These are phyloP conservation scores for Citrullus amarus DNA, from an alignment of 306 rosid species.

Conservation along the genomic window DNA sequence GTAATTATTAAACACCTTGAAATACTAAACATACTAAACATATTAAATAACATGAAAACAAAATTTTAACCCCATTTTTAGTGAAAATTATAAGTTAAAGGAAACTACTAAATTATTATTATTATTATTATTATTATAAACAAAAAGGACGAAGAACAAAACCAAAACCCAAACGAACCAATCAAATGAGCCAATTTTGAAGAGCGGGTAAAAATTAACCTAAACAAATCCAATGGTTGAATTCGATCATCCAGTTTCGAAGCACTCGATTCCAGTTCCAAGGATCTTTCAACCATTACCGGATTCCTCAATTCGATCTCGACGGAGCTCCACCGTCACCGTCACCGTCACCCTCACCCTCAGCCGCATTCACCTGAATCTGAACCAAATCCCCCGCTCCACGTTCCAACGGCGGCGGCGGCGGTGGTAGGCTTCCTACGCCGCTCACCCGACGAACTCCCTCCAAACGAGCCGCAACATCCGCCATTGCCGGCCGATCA, in stretches of 20 bases:
- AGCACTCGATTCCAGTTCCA: not conserved
- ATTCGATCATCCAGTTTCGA: not conserved
- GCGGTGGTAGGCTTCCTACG: conserved; percentile 36
- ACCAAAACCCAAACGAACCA: not conserved
- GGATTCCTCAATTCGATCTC: not conserved
- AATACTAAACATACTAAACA: too few relatives aligned
- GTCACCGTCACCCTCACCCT: not conserved
- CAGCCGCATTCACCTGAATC: conserved; percentile 17
- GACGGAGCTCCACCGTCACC: conserved; percentile 19
- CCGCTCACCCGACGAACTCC: conserved; percentile 40
- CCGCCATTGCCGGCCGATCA: conserved; percentile 61
- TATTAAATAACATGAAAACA: not conserved
- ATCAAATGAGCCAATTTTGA: not conserved
- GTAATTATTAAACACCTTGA: too few relatives aligned
- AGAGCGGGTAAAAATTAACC: not conserved
- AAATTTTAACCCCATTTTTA: not conserved
- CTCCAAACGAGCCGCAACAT: conserved; percentile 51
- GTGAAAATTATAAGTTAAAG: not conserved
- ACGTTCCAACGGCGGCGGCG: conserved; percentile 26
- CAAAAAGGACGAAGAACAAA: not conserved
- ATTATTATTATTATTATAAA: not conserved
- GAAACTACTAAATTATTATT: too few relatives aligned
- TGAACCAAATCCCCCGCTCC: conserved; percentile 34
- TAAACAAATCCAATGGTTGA: not conserved
- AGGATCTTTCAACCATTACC: not conserved